A percentile compares a stretch with the other conserved stretches of the same genome.
Evolutionary conservation across 345 rosid species (phyloP).

Genomic region (Nephelium lappaceum): DNA sequence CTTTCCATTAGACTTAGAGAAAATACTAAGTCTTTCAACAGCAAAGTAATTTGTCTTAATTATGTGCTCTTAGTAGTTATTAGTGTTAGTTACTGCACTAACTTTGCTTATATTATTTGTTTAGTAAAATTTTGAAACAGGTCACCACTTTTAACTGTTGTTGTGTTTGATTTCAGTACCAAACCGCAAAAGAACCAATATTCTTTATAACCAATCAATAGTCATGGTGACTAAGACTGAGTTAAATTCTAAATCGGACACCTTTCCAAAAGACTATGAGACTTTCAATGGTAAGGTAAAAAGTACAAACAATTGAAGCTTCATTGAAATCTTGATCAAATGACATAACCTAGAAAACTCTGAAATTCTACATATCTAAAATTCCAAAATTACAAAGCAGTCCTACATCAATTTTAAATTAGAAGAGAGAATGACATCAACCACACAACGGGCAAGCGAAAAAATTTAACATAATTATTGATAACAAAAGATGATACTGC

Average conservation of each 20-base stretch:
- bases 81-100: neutral
- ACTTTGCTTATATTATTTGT: too few relatives aligned
- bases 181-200: neutral
- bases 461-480: neutral
- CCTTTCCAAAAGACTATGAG: neutral
- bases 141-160: too few relatives aligned
- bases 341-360: neutral
- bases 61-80: slow-evolving; percentile 1
- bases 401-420: neutral
- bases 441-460: neutral
- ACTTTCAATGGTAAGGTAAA: neutral
- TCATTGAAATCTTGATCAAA: neutral
- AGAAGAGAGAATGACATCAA: slow-evolving; percentile 11
- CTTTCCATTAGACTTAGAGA: neutral
- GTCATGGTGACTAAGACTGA: neutral
- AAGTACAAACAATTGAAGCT: neutral
- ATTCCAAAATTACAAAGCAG: neutral
- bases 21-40: neutral
- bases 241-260: neutral
- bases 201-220: neutral
- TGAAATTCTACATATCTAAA: neutral
- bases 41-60: neutral
- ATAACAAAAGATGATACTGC: slow-evolving; percentile 6
- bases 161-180: neutral
- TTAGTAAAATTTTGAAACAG: too few relatives aligned